Percentiles rank a stretch among this genome's conserved stretches.
Conservation (phyloP, 257 asterid species). For the Salvia miltiorrhiza region DNA sequence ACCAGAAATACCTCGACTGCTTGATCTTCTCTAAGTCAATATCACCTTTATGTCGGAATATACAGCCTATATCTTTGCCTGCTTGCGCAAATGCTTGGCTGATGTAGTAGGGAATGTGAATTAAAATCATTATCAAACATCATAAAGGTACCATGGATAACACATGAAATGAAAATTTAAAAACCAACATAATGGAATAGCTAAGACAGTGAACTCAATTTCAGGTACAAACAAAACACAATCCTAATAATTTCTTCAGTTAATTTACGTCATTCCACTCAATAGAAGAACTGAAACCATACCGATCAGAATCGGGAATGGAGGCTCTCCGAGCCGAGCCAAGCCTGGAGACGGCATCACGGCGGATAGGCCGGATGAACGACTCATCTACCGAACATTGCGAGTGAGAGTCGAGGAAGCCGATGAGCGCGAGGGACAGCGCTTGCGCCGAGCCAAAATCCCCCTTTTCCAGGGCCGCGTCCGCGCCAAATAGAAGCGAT, state of each 20-base stretch:
- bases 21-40: constrained; percentile 58
- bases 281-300: constrained; percentile 13
- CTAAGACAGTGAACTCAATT: neutral
- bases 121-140: constrained; percentile 13
- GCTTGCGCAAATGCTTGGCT: constrained; percentile 95
- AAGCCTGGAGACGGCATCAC: constrained; percentile 69
- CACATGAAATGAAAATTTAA: neutral
- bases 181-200: too few species aligned
- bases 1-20: constrained; percentile 62
- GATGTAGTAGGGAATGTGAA: constrained; percentile 23
- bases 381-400: constrained; percentile 59
- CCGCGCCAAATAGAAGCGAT: constrained; percentile 82
- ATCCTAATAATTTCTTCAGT: neutral
- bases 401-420: constrained; percentile 89
- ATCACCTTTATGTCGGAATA: constrained; percentile 60
- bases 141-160: neutral
- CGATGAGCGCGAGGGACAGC: constrained; percentile 70
- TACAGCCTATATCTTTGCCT: constrained; percentile 60
- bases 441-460: constrained; percentile 73
- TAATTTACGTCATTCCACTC: neutral
- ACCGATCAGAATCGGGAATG: constrained; percentile 76
- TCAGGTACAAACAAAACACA: neutral
- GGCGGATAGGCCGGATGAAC: constrained; percentile 76
- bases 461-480: constrained; percentile 66
- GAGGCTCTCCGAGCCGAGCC: constrained; percentile 57